A percentile compares a stretch with the other conserved stretches of the same genome.
These are phyloP conservation scores for Macadamia integrifolia DNA, from an alignment of 164 flowering plant genomes.

Conservation along the genomic window DNA sequence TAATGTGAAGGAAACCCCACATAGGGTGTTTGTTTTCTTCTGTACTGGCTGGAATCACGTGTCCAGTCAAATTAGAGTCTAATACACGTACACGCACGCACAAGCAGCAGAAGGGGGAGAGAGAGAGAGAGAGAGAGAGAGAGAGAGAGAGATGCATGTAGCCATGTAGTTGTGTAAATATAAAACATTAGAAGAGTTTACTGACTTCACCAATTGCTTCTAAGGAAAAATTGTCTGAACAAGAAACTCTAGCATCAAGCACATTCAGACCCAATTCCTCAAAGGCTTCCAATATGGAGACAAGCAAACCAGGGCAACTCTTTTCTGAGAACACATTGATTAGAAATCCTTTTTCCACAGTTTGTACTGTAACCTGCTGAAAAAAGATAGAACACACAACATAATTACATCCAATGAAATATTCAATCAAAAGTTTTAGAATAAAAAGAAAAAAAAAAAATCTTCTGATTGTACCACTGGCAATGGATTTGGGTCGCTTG, in stretches of 20 bases:
- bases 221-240: conserved; percentile 54
- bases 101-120: too few species aligned
- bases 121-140: not conserved
- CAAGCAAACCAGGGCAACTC: conserved; percentile 65
- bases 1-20: not conserved
- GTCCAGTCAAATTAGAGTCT: too few species aligned
- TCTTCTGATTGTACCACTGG: conserved; percentile 30
- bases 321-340: conserved; percentile 54
- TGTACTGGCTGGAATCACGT: too few species aligned
- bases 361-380: conserved; percentile 59
- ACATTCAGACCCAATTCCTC: conserved; percentile 78
- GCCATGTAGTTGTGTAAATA: not conserved
- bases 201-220: conserved; percentile 77
- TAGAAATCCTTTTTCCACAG: conserved; percentile 60
- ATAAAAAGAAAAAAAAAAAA: not conserved
- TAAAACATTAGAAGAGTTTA: not conserved
- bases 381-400: not conserved
- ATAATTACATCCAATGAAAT: not conserved
- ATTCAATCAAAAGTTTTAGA: not conserved
- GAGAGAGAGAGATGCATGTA: not conserved
- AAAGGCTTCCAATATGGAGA: conserved; percentile 61
- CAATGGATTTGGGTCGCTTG: conserved; percentile 22
- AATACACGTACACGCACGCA: not conserved
- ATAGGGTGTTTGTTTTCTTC: not conserved
- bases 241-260: conserved; percentile 71